Base-by-base conservation (phyloP, 108 stramenopile species). In the Stephanodiscus minutulus region DNA sequence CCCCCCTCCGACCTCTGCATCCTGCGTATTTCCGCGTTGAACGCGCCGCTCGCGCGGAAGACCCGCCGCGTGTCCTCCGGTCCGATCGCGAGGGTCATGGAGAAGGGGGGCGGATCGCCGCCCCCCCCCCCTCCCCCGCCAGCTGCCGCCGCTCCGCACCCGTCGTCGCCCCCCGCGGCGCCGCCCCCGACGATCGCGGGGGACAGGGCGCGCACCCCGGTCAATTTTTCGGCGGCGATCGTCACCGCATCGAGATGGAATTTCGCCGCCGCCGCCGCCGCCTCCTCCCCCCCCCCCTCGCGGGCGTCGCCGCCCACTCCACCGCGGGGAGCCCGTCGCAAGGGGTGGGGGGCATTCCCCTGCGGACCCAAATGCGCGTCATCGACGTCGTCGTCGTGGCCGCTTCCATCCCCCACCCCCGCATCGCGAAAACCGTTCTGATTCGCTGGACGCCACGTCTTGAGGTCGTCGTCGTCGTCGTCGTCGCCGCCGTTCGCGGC, bases 41-140 rank as follows among this genome's bases (percentile, higher is more conserved):
- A 82, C 0, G 87, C 83, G 8, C 70, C 54, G 55, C 88, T 88
- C 7, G 91, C 88, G 27, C 73, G 63, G 13, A 88, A 66, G 13
- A 91, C 67, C 5, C 88, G 83, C 21, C 79, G 72, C 0, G 85
- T 84, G 53, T 91, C 88, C 11, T 74, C 72, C 36, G 76, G 87
- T 46, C 75, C 78, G 25, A 91, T 87, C 43, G 85, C 85, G 39
- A 91, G 63, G 25, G 85, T 89, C 79, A 91, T 88, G 61, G 81
- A 81, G 58, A 77, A 81, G 47, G 71, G 55, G 22, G 67, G 56
- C n/a, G 67, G 12, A 15, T 13, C 13, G 43, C 15, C 43, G 13
- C 13, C 15, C 12, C 15, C 43, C 15, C 43, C 3, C 3, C 2
- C 43, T 13, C 13, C 43, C 43, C 12, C 43, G 15, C 43, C 43